Conservation (phyloP, 345 rosid species). For the Adansonia digitata region DNA sequence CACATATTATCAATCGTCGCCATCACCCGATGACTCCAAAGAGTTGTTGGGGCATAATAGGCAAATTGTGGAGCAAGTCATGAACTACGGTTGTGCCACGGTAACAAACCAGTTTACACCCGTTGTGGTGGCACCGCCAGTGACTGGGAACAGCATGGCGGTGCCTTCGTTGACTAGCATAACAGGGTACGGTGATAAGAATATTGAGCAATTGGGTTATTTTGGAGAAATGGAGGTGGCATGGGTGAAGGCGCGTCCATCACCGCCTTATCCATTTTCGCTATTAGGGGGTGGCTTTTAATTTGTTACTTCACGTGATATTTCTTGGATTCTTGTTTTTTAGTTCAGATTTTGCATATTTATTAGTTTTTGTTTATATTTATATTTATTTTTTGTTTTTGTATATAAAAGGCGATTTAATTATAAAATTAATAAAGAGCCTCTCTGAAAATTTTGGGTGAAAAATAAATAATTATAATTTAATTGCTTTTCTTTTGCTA, state of each 20-base stretch:
- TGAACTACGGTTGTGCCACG: conserved; percentile 5
- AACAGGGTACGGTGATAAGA: conserved; percentile 19
- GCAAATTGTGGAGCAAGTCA: neutral
- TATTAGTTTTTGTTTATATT: neutral
- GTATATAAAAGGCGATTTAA: neutral
- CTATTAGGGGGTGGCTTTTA: conserved; percentile 55
- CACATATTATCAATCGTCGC: conserved; percentile 19
- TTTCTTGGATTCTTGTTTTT: neutral
- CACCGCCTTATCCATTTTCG: conserved; percentile 63
- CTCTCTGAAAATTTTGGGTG: too few species aligned
- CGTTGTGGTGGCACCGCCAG: conserved; percentile 13
- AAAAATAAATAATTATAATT: too few species aligned
- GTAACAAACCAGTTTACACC: neutral
- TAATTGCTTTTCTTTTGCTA: too few species aligned
- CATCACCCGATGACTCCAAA: conserved; percentile 33
- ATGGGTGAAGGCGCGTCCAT: conserved; percentile 26
- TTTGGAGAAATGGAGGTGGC: conserved; percentile 39
- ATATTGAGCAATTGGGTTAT: conserved; percentile 28
- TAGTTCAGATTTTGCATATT: neutral
- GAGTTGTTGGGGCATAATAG: conserved; percentile 24
- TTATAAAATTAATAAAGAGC: neutral
- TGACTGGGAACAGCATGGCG: conserved; percentile 16
- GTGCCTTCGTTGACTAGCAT: conserved; percentile 19
- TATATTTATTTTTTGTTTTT: neutral
- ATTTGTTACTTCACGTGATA: conserved; percentile 4